Percentiles rank a stretch among this genome's conserved stretches.
phyloP scores from a whole-genome alignment of 208 protist genomes.

The Balamuthia mandrillaris region DNA sequence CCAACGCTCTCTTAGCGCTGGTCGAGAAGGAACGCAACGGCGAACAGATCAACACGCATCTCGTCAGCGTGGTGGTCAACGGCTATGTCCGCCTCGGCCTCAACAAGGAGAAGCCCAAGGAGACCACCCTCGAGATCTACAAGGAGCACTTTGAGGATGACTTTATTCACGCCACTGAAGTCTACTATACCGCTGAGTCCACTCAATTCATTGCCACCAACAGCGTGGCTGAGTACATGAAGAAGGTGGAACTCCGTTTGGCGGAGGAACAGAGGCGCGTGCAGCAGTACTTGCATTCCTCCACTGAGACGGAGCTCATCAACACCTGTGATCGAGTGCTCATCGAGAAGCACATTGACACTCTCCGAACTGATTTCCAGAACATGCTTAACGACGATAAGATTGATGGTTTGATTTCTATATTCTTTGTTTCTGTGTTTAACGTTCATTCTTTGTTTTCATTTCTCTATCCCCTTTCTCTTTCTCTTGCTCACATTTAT shows the following conservation, averaged over 20 bases:
- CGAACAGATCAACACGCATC: conserved; percentile 53
- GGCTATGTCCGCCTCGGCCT: conserved; percentile 65
- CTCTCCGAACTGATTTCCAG: conserved; percentile 61
- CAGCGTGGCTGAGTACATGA: conserved; percentile 73
- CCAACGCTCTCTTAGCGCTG: conserved; percentile 50
- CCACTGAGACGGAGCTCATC: conserved; percentile 61
- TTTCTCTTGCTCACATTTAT: neutral
- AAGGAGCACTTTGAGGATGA: conserved; percentile 57
- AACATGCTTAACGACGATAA: conserved; percentile 59
- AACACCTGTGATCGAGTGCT: conserved; percentile 63
- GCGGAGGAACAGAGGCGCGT: conserved; percentile 67
- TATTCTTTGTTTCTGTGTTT: neutral
- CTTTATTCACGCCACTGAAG: conserved; percentile 65
- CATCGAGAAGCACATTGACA: conserved; percentile 61
- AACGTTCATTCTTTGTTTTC: neutral
- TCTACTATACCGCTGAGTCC: conserved; percentile 67
- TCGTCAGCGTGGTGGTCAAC: conserved; percentile 52
- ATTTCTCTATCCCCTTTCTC: neutral
- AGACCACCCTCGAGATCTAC: conserved; percentile 64
- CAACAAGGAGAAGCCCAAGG: conserved; percentile 53
- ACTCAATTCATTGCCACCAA: conserved; percentile 64
- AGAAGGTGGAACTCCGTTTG: conserved; percentile 68
- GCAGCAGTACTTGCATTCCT: conserved; percentile 63
- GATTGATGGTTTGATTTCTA: conserved; percentile 31
- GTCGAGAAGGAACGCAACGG: conserved; percentile 65